Evolutionary conservation across 768 basidiomycete species (phyloP), one percentile per base, ranked within the genome.

Genomic region (Russula abietina): DNA sequence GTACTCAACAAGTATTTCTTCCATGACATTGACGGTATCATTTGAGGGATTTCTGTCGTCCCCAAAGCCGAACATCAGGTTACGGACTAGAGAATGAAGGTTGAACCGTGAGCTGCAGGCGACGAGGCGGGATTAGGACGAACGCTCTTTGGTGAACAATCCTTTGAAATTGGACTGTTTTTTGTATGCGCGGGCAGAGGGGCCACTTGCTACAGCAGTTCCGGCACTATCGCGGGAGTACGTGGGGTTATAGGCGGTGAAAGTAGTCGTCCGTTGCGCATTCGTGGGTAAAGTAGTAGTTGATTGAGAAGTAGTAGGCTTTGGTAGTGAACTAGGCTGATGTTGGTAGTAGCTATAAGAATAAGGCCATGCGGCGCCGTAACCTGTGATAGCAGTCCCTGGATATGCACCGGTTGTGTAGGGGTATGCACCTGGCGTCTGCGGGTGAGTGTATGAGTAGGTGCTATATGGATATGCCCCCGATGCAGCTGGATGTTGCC

Each of bases 41-140:
- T 83, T 88, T 3, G 91, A 87, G 0, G 93, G 91, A 67, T 91
- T 89, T 17, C 88, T 80, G 71, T 93, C 92, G 71, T 97, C 93
- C 12, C 93, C 93, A 73, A 96, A 97, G 32, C 91, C 93, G 70
- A 93, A 95, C 92, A 93, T 93, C 55, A 94, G 76, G 64, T 81
- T 89, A 68, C 87, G 85, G 62, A 94, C 92, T 92, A 38, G 67
- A 57, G 68, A 57, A 59, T 60, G 51, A 43, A 46, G 19, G 55
- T 55, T 22, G 26, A 22, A 33, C 56, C 57, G 24, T 53, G 45
- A 32, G 36, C 24, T 24, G 19, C 43, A 62, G n/a, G 1, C 4
- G 10, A 24, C 22, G 14, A 24, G 16, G 36, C 28, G 16, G 12
- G 14, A 38, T 32, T 39, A 26, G 19, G 41, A 77, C 90, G 74